Conservation (phyloP, 352 stramenopile genomes). For the Phytopythium chamaehyphon region DNA sequence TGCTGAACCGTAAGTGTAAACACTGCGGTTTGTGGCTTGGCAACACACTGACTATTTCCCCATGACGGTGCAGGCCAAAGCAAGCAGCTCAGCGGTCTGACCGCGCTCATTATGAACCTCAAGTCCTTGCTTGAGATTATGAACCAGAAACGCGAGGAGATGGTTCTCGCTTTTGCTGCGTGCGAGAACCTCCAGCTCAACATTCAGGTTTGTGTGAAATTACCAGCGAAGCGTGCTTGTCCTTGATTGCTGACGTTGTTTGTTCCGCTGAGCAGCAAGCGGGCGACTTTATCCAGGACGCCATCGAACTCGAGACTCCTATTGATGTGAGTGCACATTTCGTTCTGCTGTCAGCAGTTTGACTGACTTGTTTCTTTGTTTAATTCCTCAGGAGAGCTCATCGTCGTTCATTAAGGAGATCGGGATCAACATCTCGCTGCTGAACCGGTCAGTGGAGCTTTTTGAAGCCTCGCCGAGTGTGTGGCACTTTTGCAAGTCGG, state of each 20-base stretch:
- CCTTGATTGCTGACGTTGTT: neutral
- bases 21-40: neutral
- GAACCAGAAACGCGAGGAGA: constrained; percentile 77
- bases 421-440: constrained; percentile 56
- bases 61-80: constrained; percentile 51
- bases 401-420: constrained; percentile 80
- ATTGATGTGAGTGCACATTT: constrained; percentile 41
- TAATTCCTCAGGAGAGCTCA: constrained; percentile 53
- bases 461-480: constrained; percentile 68
- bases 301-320: constrained; percentile 72
- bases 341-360: constrained; percentile 1
- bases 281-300: constrained; percentile 75
- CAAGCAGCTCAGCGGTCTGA: constrained; percentile 71
- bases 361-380: neutral
- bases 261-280: constrained; percentile 49
- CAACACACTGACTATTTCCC: neutral
- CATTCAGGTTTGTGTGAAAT: constrained; percentile 38
- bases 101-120: constrained; percentile 72
- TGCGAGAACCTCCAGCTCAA: constrained; percentile 74
- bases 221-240: too few relatives aligned
- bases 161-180: constrained; percentile 66
- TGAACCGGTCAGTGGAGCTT: constrained; percentile 60
- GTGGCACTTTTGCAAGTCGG: constrained; percentile 84
- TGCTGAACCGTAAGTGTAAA: constrained; percentile 70
- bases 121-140: constrained; percentile 85